A percentile compares a stretch with the other conserved stretches of the same genome.
These are phyloP conservation scores for Botrytis fragariae DNA, from an alignment of 2,329 filamentous ascomycete species.

Conservation along the genomic window DNA sequence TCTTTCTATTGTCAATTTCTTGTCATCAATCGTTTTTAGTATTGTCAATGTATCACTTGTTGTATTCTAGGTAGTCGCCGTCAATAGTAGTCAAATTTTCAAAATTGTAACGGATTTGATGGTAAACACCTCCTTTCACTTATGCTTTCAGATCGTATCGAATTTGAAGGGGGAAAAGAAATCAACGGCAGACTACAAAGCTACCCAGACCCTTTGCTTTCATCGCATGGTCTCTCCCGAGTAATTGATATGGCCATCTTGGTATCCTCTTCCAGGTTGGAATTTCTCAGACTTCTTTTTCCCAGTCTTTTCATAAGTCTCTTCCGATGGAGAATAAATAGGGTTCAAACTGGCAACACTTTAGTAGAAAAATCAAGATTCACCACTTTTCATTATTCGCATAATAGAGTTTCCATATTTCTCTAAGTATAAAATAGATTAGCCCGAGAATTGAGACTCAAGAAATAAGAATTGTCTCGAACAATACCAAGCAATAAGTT, in stretches of 20 bases:
- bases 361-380: background rate
- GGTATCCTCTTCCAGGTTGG: background rate
- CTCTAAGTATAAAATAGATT: no score
- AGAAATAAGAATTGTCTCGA: no score
- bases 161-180: background rate
- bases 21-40: background rate
- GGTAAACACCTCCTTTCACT: background rate
- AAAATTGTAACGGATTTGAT: background rate
- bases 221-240: background rate
- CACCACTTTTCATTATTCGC: background rate
- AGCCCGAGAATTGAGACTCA: no score
- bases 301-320: background rate
- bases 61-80: background rate
- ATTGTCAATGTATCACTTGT: background rate
- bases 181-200: background rate
- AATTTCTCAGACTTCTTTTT: no score
- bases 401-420: background rate
- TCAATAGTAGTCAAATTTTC: background rate
- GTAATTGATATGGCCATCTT: accelerated
- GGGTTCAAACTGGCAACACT: background rate
- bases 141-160: background rate
- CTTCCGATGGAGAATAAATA: background rate
- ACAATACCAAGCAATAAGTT: background rate
- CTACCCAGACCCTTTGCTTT: background rate
- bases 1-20: background rate